phyloP scores from a whole-genome alignment of 371 early-diverging fungal species.

The Nematocida minor region DNA sequence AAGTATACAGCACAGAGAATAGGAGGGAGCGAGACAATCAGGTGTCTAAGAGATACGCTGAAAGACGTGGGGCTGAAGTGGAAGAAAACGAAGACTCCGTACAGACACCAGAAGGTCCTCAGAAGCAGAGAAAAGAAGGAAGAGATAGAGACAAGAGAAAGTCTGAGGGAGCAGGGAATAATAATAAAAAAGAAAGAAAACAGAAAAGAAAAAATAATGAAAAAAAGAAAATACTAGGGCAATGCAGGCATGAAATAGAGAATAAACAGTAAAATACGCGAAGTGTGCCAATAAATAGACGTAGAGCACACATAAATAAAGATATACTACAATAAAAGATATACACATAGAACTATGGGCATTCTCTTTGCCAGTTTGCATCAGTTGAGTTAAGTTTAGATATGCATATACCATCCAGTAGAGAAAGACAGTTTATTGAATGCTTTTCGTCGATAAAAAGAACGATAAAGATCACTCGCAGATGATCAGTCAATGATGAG shows the following conservation, averaged over 20 bases:
- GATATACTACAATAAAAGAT: too few relatives aligned
- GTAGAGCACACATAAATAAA: too few relatives aligned
- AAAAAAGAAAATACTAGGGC: not conserved
- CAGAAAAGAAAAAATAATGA: slow-evolving; percentile 23
- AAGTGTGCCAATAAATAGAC: too few relatives aligned
- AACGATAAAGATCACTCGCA: too few relatives aligned
- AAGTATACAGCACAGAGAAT: slow-evolving; percentile 36
- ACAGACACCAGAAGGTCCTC: slow-evolving; percentile 46
- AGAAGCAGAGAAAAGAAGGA: slow-evolving; percentile 11
- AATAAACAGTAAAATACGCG: not conserved
- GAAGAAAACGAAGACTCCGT: slow-evolving; percentile 27
- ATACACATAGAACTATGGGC: too few relatives aligned
- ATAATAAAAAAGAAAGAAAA: slow-evolving; percentile 18
- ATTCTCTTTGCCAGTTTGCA: too few relatives aligned
- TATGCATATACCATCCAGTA: too few relatives aligned
- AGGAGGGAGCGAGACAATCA: slow-evolving; percentile 39
- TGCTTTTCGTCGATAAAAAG: too few relatives aligned
- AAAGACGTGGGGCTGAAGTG: slow-evolving; percentile 8
- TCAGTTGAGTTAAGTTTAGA: too few relatives aligned
- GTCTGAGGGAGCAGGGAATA: slow-evolving; percentile 39
- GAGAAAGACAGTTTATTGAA: too few relatives aligned
- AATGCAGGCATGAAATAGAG: not conserved
- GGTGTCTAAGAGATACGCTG: slow-evolving; percentile 42
- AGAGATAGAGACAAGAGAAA: slow-evolving; percentile 23
- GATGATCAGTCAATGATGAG: too few relatives aligned